Base-by-base conservation (phyloP, 129 eudicot genomes). In the Escallonia rubra region DNA sequence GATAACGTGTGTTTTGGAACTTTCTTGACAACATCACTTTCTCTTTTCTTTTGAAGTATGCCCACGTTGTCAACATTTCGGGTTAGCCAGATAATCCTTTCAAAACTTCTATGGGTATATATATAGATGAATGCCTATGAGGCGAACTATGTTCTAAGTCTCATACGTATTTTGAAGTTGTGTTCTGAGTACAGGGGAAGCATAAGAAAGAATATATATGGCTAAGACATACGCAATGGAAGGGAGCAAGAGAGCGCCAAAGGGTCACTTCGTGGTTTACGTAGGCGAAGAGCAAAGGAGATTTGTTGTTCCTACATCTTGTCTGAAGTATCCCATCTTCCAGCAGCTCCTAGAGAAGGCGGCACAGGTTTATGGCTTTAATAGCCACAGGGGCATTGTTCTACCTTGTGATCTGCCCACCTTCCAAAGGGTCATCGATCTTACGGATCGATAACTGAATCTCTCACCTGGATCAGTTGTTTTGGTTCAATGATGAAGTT, bases 341-440 rank as follows among this genome's bases (percentile, higher is more conserved):
- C 71, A 68, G 5, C 15, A 73, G 5, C 51, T 81, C 44, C 78
- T 81, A 2, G 59, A 77, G 4, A 67, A 69, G 49, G 76, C 86
- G 11, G 87, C 81, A 0, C 73, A 82, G 38, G 79, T 70, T 10
- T 82, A 34, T 65, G 87, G 87, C 12, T 82, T 74, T 59, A 59
- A 48, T 0, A 41, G 43, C 47, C 66, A 57, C 7, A 47, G 72
- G 34, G 74, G 82, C 48, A 78, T 82, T 57, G 67, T 78, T 61
- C 70, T 82, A 16, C 87, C 81, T 10, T 78, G 83, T 43, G 82
- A 70, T 34, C 72, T 66, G 41, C 56, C 59, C 73, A 75, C 83
- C 16, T 82, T 82, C 16, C 44, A 8, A 3, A 43, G 54, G 50
- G 41, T 67, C 6, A 43, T 46, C 8, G 34, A 38, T 7, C 51